Evolutionary conservation across 306 rosid genomes (phyloP).

Genomic region (Amphicarpaea edgeworthii): DNA sequence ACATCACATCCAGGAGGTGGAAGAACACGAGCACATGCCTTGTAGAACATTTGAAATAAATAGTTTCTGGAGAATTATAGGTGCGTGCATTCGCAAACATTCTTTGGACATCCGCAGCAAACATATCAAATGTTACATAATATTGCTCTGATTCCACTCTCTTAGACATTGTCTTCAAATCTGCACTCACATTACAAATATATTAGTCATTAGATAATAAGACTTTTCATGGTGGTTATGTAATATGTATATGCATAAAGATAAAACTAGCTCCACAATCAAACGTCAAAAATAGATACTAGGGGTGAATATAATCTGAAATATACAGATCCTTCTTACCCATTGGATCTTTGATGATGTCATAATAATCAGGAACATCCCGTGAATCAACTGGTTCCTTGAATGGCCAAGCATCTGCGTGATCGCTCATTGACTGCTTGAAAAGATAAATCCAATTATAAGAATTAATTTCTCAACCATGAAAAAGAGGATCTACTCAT

Average conservation of each 20-base stretch:
- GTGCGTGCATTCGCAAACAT: slow-evolving; percentile 93
- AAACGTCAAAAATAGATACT: no score
- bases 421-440: slow-evolving; percentile 81
- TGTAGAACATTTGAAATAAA: slow-evolving; percentile 85
- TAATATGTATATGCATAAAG: not conserved
- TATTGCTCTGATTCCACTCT: slow-evolving; percentile 97
- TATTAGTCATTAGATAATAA: slow-evolving; percentile 19
- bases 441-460: slow-evolving; percentile 35
- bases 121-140: slow-evolving; percentile 95
- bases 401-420: slow-evolving; percentile 96
- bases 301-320: not conserved
- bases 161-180: slow-evolving; percentile 89
- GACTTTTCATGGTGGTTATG: not conserved
- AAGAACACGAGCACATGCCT: slow-evolving; percentile 56
- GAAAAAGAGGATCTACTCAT: slow-evolving; percentile 24
- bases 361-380: slow-evolving; percentile 97
- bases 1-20: not conserved
- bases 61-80: slow-evolving; percentile 93
- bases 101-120: slow-evolving; percentile 87
- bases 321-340: slow-evolving; percentile 59
- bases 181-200: slow-evolving; percentile 52
- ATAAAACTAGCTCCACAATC: not conserved
- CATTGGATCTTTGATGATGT: slow-evolving; percentile 93
- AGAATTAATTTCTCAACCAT: slow-evolving; percentile 27
- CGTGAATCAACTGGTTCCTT: slow-evolving; percentile 94